Evolutionary conservation across 2,329 filamentous ascomycete genomes (phyloP), one percentile per base, ranked within the genome.

Genomic region (Ceratocystiopsis brevicomis): DNA sequence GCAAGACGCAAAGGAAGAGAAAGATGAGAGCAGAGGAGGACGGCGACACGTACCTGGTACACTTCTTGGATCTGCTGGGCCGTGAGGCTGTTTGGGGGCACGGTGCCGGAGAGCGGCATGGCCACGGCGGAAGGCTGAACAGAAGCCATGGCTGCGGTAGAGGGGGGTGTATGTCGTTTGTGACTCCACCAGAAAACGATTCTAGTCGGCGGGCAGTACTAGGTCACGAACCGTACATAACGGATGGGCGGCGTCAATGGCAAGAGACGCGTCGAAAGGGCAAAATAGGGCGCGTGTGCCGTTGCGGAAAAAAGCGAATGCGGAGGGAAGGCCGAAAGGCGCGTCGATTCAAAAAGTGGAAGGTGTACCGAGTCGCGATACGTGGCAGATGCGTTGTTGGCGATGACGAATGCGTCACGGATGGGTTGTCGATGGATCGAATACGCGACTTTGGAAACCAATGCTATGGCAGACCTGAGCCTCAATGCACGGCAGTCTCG

Each of bases 1-100:
- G 25, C 25, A 10, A 30, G 25, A 11, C 25, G 6, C 25, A 11
- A 30, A 8, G 10, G 2, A 30, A 11, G 25, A 11, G 54, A 37
- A 6, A 25, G 18, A 19, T 32, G 18, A 16, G 10, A 37, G 34
- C 12, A 4, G 34, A 11, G 4, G 39, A 33, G n/a, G 10, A 11
- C 17, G 19, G 16, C n/a, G 35, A 15, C 5, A 43, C 45, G 9
- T 47, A 51, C 49, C 37, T 37, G 21, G 16, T 43, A 81, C 52
- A 82, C 70, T 54, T 85, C 81, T 60, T 87, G 81, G 37, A 86
- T 71, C 57, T 85, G 76, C 55, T 85, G 77, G 54, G 79, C 79
- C 45, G 75, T 87, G 54, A 86, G 67, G 58, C 77, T 77, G 34
- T 69, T 64, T 44, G 77, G 70, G 58, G 86, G 66, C 48, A 68